These are phyloP conservation scores for Iris pallida DNA, from an alignment of 116 monocot species.

Conservation along the genomic window DNA sequence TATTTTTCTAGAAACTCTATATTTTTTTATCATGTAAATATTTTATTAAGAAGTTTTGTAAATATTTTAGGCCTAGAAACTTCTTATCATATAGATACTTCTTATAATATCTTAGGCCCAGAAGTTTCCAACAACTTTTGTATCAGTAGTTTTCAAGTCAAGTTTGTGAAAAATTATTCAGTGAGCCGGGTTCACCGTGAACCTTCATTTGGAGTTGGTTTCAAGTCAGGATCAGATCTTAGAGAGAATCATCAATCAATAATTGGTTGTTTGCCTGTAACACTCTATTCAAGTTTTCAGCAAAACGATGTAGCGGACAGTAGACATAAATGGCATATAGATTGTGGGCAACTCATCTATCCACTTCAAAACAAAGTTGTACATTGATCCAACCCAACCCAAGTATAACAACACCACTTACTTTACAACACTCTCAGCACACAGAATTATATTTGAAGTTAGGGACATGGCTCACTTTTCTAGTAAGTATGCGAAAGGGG, in stretches of 20 bases:
- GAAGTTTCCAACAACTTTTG: neutral
- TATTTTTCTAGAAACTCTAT: too few relatives aligned
- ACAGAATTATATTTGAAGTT: too few relatives aligned
- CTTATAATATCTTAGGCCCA: too few relatives aligned
- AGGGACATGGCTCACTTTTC: constrained; percentile 88
- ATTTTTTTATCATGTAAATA: too few relatives aligned
- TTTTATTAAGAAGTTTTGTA: too few relatives aligned
- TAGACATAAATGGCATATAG: neutral
- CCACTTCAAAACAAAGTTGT: neutral
- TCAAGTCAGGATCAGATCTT: neutral
- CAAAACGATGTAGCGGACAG: neutral
- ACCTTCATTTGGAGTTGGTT: too few relatives aligned
- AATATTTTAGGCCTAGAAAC: too few relatives aligned
- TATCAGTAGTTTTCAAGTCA: neutral
- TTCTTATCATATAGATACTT: too few relatives aligned
- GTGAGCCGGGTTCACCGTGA: too few relatives aligned
- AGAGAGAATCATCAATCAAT: neutral
- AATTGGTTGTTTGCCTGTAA: neutral
- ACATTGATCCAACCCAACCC: neutral
- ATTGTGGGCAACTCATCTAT: neutral
- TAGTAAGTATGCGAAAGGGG: constrained; percentile 82
- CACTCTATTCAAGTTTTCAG: neutral
- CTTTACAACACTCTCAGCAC: too few relatives aligned
- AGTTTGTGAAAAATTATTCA: too few relatives aligned
- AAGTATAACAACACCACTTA: too few relatives aligned